Conservation (phyloP, 1,284 basidiomycete species). For the Sporisorium reilianum region DNA sequence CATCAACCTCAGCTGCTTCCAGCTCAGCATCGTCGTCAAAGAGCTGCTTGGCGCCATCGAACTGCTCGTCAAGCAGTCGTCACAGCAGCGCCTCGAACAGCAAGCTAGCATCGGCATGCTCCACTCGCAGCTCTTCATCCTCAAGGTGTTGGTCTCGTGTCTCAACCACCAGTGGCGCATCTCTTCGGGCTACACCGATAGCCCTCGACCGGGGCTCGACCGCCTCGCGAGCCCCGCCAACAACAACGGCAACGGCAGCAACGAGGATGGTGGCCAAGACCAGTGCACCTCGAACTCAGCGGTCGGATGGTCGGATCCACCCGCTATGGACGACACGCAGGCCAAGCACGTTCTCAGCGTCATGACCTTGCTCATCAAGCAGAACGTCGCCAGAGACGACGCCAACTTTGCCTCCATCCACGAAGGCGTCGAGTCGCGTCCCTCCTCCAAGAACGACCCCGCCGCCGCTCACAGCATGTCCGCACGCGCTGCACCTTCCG, state of each 20-base stretch:
- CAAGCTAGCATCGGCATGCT: constrained; percentile 72
- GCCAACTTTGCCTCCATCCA: constrained; percentile 39
- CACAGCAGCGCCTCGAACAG: constrained; percentile 64
- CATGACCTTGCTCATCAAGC: constrained; percentile 77
- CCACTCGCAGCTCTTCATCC: constrained; percentile 88
- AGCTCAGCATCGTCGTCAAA: constrained; percentile 54
- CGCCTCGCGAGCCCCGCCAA: neutral
- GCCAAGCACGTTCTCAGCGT: constrained; percentile 87
- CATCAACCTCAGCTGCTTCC: constrained; percentile 57
- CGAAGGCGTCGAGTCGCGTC: constrained; percentile 31
- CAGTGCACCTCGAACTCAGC: constrained; percentile 45
- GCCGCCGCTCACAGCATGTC: constrained; percentile 17
- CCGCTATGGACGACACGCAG: constrained; percentile 84
- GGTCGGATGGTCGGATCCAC: constrained; percentile 75
- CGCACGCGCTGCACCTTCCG: constrained; percentile 29
- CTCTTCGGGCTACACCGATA: constrained; percentile 47
- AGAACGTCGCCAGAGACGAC: constrained; percentile 70
- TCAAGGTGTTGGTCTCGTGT: constrained; percentile 83
- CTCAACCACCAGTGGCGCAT: constrained; percentile 81
- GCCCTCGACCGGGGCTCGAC: constrained; percentile 25
- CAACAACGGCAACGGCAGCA: neutral
- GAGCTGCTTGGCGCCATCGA: constrained; percentile 61
- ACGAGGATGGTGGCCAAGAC: constrained; percentile 41
- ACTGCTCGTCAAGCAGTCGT: constrained; percentile 50
- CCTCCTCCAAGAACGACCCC: constrained; percentile 20